A percentile compares a stretch with the other conserved stretches of the same genome.
These are phyloP conservation scores for Gossypioides kirkii DNA, from an alignment of 345 rosid species.

Conservation along the genomic window DNA sequence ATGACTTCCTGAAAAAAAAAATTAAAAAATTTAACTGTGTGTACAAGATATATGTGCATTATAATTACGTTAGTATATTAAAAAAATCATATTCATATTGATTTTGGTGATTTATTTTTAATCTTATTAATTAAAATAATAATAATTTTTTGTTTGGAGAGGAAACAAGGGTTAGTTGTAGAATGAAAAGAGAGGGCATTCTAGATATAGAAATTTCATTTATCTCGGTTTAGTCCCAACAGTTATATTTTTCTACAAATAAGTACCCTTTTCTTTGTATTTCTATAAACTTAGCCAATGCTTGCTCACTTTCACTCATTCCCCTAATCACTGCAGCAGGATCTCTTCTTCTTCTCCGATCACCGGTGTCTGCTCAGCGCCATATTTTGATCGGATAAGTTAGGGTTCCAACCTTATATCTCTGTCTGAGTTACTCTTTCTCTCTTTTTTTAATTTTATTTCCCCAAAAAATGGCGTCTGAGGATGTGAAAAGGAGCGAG, in stretches of 20 bases:
- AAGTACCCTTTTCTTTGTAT: background rate
- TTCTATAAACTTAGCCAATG: background rate
- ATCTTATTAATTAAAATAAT: too few relatives aligned
- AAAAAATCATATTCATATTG: too few relatives aligned
- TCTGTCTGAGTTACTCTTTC: background rate
- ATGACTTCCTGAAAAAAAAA: too few relatives aligned
- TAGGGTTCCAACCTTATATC: slow-evolving; percentile 16
- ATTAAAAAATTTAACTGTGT: too few relatives aligned
- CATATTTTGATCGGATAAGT: slow-evolving; percentile 6
- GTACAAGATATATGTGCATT: too few relatives aligned
- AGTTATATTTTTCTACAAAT: background rate
- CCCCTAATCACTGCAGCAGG: background rate
- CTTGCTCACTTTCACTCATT: background rate
- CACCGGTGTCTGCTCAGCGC: slow-evolving; percentile 16
- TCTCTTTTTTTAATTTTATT: background rate
- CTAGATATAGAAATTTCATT: background rate
- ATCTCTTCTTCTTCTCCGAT: background rate
- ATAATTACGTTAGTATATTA: too few relatives aligned
- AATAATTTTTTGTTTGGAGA: too few relatives aligned
- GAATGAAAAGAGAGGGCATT: background rate
- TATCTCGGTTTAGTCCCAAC: background rate
- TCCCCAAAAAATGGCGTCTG: slow-evolving; percentile 54
- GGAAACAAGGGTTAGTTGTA: background rate
- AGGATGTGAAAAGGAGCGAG: slow-evolving; percentile 67
- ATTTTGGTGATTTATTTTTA: too few relatives aligned